phyloP scores from a whole-genome alignment of 495 filamentous ascomycete genomes.

The Stereocaulon alpinum region DNA sequence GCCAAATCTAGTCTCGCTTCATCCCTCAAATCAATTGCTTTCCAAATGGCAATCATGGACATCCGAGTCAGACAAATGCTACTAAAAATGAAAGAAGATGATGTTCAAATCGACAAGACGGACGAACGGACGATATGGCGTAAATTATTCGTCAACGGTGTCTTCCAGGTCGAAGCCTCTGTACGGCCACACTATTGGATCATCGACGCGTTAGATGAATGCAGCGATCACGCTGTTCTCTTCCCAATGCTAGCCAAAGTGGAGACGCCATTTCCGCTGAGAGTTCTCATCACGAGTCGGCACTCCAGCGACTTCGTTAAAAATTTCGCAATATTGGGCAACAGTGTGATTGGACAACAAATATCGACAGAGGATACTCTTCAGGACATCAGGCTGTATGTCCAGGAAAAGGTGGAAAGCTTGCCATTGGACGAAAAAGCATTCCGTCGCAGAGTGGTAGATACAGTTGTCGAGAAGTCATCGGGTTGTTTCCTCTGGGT shows the following conservation, averaged over 20 bases:
- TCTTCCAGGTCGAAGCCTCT: constrained; percentile 21
- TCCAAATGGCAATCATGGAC: background rate
- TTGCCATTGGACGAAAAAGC: constrained; percentile 8
- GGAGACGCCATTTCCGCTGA: constrained; percentile 20
- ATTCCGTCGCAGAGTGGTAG: constrained; percentile 16
- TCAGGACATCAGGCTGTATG: constrained; percentile 20
- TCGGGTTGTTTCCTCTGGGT: constrained; percentile 31
- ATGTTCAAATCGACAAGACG: constrained; percentile 20
- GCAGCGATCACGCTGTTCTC: constrained; percentile 18
- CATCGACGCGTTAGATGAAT: constrained; percentile 37
- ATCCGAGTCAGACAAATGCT: background rate
- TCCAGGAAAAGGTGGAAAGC: constrained; percentile 16
- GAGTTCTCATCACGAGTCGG: constrained; percentile 29
- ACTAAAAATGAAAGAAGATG: constrained; percentile 8
- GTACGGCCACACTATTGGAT: constrained; percentile 32
- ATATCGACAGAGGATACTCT: constrained; percentile 18
- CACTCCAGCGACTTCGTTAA: constrained; percentile 13
- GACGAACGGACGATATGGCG: constrained; percentile 30
- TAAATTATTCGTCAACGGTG: constrained; percentile 27
- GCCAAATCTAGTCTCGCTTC: background rate
- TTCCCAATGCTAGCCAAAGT: constrained; percentile 25
- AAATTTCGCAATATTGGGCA: background rate
- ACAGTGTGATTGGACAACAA: background rate
- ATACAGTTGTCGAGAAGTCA: constrained; percentile 28
- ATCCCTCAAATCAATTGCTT: background rate